Conservation (phyloP, 345 rosid genomes). For the Draba incana region DNA sequence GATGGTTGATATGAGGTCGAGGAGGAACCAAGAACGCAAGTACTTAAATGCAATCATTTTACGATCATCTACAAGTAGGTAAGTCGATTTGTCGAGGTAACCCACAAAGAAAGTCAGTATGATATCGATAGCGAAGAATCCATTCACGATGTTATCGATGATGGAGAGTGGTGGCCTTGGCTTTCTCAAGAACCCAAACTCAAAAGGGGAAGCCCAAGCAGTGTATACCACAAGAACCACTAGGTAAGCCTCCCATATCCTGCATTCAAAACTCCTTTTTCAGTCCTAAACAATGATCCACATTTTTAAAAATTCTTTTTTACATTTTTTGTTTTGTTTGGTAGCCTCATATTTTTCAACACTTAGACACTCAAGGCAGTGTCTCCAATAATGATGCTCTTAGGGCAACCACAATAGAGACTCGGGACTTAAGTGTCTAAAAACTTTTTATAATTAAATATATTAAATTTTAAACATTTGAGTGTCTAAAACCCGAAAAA, state of each 20-base stretch:
- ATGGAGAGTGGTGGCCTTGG: slow-evolving; percentile 60
- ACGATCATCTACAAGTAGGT: slow-evolving; percentile 69
- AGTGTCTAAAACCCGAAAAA: no score
- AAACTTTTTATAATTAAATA: no score
- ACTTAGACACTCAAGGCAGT: not conserved
- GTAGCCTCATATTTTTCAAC: not conserved
- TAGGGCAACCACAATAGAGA: no score
- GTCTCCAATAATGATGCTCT: no score
- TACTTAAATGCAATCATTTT: slow-evolving; percentile 82
- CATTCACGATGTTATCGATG: slow-evolving; percentile 82
- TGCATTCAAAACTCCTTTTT: slow-evolving; percentile 42
- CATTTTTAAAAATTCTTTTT: not conserved
- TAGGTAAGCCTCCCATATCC: slow-evolving; percentile 80
- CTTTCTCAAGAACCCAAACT: slow-evolving; percentile 75
- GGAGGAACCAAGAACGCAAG: slow-evolving; percentile 71
- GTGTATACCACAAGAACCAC: slow-evolving; percentile 78
- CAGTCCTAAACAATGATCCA: not conserved
- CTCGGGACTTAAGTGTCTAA: no score
- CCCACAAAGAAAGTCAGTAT: slow-evolving; percentile 84
- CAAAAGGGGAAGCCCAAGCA: slow-evolving; percentile 96
- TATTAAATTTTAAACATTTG: no score
- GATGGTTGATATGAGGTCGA: slow-evolving; percentile 74
- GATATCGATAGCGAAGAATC: slow-evolving; percentile 84
- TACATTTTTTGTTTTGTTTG: not conserved
- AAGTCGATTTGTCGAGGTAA: slow-evolving; percentile 68